Evolutionary conservation across 305 asterid species (phyloP), one percentile per base, ranked within the genome.

Genomic region (Withania somnifera): DNA sequence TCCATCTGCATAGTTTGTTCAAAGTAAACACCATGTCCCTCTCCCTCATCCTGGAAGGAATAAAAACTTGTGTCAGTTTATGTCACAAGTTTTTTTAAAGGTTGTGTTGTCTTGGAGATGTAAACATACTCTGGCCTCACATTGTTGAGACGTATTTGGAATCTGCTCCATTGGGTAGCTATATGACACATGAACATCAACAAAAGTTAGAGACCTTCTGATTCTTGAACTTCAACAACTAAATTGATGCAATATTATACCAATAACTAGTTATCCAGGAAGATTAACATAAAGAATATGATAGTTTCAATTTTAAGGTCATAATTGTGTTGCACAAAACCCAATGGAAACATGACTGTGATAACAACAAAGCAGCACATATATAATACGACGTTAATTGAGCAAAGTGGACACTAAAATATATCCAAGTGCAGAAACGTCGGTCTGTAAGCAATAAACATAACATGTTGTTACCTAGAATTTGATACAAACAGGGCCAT

Each of bases 401-500:
- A 71, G 24, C 20, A 71, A 71, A 14, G 54, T 7, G 45, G 45
- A 24, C 38, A 24, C 14, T 22, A 24, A 2, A 45, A 71, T 22
- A 14, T 36, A 13, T 56, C 77, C 19, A 78, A 24, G 15, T n/a
- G 53, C 47, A 56, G 47, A 26, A 45, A 54, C 9, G 40, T 24
- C 13, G 15, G 40, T 26, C 3, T 1, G 15, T 15, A 14, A 47
- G 79, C 57, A 73, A 38, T 52, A 47, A 53, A 68, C 30, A 60
- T 26, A 50, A 71, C 14, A 83, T 52, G 42, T 61, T 28, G 34
- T 84, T 85, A 89, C 91, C 89, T 57, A 4, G 83, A 80, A 77
- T 69, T 77, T 84, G 86, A 76, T 28, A 84, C 77, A 61, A 87
- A 24, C 3, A 87, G 83, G 51, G 61, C 64, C 82, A 34, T 36